phyloP scores from a whole-genome alignment of 202 grass and related monocot species.

The Cymbopogon flexuosus region DNA sequence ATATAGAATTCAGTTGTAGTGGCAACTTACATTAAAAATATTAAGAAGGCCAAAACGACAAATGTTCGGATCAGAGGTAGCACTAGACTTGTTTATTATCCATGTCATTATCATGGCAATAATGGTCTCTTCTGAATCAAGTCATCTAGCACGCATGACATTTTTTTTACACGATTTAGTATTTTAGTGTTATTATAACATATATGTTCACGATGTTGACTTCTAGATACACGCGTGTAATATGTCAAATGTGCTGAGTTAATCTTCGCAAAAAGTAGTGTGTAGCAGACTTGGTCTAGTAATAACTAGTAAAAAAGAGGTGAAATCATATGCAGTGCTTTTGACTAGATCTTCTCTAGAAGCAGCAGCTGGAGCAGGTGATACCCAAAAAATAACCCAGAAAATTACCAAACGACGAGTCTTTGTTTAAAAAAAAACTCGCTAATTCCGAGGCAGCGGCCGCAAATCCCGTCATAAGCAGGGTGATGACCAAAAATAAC shows the following conservation, averaged over 20 bases:
- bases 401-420: neutral
- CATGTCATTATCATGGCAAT: neutral
- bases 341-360: neutral
- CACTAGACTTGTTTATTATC: neutral
- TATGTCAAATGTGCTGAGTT: neutral
- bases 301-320: neutral
- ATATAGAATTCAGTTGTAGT: neutral
- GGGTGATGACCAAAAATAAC: neutral
- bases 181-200: too few species aligned
- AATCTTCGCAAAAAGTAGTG: neutral
- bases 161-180: neutral
- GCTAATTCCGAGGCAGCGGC: neutral
- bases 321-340: neutral
- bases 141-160: neutral
- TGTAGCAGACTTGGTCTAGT: neutral
- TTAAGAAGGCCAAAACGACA: neutral
- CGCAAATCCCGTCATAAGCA: neutral
- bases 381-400: neutral
- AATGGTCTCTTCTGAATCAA: neutral
- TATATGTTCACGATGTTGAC: neutral
- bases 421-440: neutral
- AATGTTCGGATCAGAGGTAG: neutral
- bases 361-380: neutral
- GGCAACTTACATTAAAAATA: neutral
- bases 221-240: neutral